Evolutionary conservation across 2,329 filamentous ascomycete species (phyloP).

Genomic region (Ascosphaera apis): DNA sequence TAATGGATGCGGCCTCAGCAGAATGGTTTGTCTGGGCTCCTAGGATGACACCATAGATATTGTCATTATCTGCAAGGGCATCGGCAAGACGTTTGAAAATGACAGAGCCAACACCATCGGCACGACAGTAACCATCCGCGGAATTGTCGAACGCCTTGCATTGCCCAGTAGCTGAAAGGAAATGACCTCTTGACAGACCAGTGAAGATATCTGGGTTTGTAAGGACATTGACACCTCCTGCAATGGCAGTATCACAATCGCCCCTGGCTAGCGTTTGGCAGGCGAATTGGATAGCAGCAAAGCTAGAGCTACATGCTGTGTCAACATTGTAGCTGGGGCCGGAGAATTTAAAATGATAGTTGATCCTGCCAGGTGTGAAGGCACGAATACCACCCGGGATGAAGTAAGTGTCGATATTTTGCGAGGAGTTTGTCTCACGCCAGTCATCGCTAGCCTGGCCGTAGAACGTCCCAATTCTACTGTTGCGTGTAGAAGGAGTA

Average conservation of each 20-base stretch:
- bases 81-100: slow-evolving; percentile 62
- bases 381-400: slow-evolving; percentile 39
- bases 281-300: slow-evolving; percentile 46
- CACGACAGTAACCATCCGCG: slow-evolving; percentile 65
- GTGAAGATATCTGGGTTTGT: slow-evolving; percentile 65
- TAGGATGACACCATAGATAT: slow-evolving; percentile 46
- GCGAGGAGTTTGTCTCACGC: slow-evolving; percentile 45
- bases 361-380: slow-evolving; percentile 40
- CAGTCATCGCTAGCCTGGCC: slow-evolving; percentile 57
- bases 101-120: slow-evolving; percentile 50
- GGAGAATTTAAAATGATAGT: slow-evolving; percentile 56
- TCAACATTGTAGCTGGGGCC: slow-evolving; percentile 52
- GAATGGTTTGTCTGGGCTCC: slow-evolving; percentile 63
- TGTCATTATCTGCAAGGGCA: slow-evolving; percentile 50
- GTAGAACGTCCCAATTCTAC: slow-evolving; percentile 49
- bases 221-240: slow-evolving; percentile 55
- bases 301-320: slow-evolving; percentile 55
- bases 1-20: slow-evolving; percentile 60
- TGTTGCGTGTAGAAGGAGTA: slow-evolving; percentile 40
- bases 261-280: slow-evolving; percentile 52
- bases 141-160: slow-evolving; percentile 64
- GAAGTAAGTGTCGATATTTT: slow-evolving; percentile 34
- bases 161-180: slow-evolving; percentile 45
- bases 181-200: slow-evolving; percentile 52
- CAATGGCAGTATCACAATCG: slow-evolving; percentile 61